Conservation (phyloP, 306 rosid genomes). For the Glycine tomentella region DNA sequence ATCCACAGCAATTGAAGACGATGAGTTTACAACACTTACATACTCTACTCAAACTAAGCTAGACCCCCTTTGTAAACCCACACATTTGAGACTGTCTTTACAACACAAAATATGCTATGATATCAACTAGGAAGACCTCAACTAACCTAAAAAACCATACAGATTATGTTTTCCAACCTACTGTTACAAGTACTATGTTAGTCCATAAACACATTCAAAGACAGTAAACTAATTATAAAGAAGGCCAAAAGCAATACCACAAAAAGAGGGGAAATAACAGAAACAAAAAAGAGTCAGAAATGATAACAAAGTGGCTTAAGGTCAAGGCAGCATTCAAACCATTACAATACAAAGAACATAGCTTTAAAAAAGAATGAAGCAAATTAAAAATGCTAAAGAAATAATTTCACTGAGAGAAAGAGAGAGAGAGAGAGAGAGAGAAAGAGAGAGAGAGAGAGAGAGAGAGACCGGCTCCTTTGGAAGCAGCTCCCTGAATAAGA, state of each 20-base stretch:
- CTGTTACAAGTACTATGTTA: neutral
- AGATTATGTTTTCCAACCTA: too few species aligned
- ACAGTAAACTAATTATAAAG: neutral
- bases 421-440: too few species aligned
- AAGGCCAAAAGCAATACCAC: neutral
- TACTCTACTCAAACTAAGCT: too few species aligned
- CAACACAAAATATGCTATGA: constrained; percentile 14
- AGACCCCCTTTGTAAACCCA: too few species aligned
- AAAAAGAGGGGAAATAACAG: neutral
- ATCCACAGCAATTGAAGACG: too few species aligned
- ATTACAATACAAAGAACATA: neutral
- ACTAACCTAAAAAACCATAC: neutral
- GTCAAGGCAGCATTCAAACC: constrained; percentile 41
- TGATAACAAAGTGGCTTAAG: constrained; percentile 19
- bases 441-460: constrained; percentile 18
- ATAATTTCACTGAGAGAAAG: too few species aligned
- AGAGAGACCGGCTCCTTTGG: constrained; percentile 75
- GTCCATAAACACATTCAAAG: neutral
- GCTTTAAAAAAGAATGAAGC: neutral
- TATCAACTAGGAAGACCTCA: constrained; percentile 3
- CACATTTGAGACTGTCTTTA: neutral
- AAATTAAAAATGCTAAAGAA: neutral
- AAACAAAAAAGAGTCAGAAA: neutral
- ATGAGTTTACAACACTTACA: too few species aligned
- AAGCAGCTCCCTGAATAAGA: constrained; percentile 76